Percentiles rank a stretch among this genome's conserved stretches.
phyloP scores from a whole-genome alignment of 1,139 yeast genomes.

The Magnusiomyces fungicola region DNA sequence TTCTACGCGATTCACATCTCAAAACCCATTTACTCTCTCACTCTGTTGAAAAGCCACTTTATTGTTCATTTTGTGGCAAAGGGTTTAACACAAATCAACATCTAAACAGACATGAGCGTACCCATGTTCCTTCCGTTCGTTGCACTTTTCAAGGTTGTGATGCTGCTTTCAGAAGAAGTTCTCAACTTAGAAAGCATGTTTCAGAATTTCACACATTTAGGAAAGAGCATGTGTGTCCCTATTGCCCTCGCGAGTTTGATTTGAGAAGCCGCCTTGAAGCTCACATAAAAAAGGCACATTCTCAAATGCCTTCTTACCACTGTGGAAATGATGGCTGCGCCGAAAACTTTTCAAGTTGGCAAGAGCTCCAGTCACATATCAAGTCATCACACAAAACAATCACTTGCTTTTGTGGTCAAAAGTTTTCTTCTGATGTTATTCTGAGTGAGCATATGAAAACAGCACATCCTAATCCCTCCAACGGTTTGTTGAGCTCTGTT shows the following conservation, averaged over 20 bases:
- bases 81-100: conserved; percentile 83
- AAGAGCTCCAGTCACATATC: conserved; percentile 64
- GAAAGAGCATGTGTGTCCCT: conserved; percentile 28
- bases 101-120: conserved; percentile 66
- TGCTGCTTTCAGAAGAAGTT: conserved; percentile 68
- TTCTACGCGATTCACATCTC: conserved; percentile 71
- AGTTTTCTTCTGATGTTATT: conserved; percentile 69
- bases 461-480: not conserved
- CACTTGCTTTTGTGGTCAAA: conserved; percentile 60
- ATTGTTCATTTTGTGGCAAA: conserved; percentile 70
- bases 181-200: conserved; percentile 68
- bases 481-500: not conserved
- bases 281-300: conserved; percentile 25
- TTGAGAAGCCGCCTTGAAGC: conserved; percentile 29
- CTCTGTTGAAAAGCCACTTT: conserved; percentile 58
- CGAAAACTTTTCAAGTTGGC: conserved; percentile 67
- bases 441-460: conserved; percentile 53
- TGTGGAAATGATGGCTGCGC: conserved; percentile 58
- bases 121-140: conserved; percentile 64
- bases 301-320: conserved; percentile 23
- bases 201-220: conserved; percentile 46
- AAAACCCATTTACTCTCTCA: conserved; percentile 61
- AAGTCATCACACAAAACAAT: conserved; percentile 67
- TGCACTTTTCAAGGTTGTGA: conserved; percentile 58
- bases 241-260: conserved; percentile 31